These are phyloP conservation scores for Myrica gale DNA, from an alignment of 306 rosid species.

Conservation along the genomic window DNA sequence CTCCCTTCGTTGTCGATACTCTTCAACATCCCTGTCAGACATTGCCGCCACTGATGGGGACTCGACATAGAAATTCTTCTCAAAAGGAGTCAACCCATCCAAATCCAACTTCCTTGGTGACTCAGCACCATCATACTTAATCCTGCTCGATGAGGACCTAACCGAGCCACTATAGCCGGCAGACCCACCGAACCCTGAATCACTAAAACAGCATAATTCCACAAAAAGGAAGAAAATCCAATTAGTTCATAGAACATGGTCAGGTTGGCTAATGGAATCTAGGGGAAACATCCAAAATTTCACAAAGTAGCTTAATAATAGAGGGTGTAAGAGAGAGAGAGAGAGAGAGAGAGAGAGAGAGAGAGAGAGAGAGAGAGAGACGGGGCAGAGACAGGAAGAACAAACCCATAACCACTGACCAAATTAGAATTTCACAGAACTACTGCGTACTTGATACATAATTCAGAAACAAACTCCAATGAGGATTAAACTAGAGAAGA, in stretches of 20 bases:
- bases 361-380: background rate
- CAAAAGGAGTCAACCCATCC: constrained; percentile 92
- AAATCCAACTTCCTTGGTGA: constrained; percentile 66
- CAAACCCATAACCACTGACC: background rate
- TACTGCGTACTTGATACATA: background rate
- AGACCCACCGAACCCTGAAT: constrained; percentile 72
- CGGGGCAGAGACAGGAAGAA: no score
- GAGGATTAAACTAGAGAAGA: background rate
- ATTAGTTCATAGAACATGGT: background rate
- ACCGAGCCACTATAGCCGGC: constrained; percentile 52
- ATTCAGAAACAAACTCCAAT: background rate
- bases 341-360: background rate
- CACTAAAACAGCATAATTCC: constrained; percentile 53
- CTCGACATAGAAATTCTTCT: constrained; percentile 85
- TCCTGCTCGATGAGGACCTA: constrained; percentile 55
- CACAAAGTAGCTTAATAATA: background rate
- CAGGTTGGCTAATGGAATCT: background rate
- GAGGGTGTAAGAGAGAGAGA: background rate
- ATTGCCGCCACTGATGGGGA: constrained; percentile 69
- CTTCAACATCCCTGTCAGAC: constrained; percentile 77
- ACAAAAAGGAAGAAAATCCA: background rate
- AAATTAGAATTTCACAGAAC: constrained; percentile 7
- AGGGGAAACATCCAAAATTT: background rate
- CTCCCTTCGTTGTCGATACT: constrained; percentile 69
- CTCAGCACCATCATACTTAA: constrained; percentile 53